Evolutionary conservation across 495 filamentous ascomycete species (phyloP), one percentile per base, ranked within the genome.

Genomic region (Penicillium salamii): DNA sequence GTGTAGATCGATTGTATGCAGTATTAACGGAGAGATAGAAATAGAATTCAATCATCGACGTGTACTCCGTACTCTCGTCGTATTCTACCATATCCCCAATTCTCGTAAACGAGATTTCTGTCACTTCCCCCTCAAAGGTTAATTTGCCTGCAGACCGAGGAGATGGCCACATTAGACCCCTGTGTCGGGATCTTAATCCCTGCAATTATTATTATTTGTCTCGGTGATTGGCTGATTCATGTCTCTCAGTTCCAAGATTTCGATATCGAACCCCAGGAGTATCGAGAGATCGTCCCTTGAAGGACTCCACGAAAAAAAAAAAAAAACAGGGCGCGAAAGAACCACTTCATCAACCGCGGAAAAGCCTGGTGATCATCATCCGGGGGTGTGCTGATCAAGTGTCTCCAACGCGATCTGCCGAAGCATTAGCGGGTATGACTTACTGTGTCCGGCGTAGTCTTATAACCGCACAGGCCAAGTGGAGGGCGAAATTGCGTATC

Each of bases 391-490:
- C 33, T 42, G 26, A 43, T 43, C 47, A 57, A 32, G 49, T 21
- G 33, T 50, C 35, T 35, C 39, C 34, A 53, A 41, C 33, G 41
- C 50, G 61, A 64, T 64, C 58, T 61, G 35, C 61, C 61, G 61
- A 61, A 58, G 53, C 32, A 37, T 47, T 28, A 49, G 59, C 53
- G 58, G 58, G 48, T 49, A 42, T 54, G 50, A 64, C 61, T 64
- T 64, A 61, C 61, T 49, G 19, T 55, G 40, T 64, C 40, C 36
- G 58, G 57, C 36, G 51, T 61, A 63, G 60, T 42, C 19, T 38
- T 45, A 42, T 46, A 33, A 24, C 42, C 38, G 52, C 56, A 62
- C 41, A 52, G 59, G 46, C 49, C 52, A 53, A 9, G 21, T 49
- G 51, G 44, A 35, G 44, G 33, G 18, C 32, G 49, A 52, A 33